Conservation (phyloP, 257 asterid species). For the Nicotiana obtusifolia region DNA sequence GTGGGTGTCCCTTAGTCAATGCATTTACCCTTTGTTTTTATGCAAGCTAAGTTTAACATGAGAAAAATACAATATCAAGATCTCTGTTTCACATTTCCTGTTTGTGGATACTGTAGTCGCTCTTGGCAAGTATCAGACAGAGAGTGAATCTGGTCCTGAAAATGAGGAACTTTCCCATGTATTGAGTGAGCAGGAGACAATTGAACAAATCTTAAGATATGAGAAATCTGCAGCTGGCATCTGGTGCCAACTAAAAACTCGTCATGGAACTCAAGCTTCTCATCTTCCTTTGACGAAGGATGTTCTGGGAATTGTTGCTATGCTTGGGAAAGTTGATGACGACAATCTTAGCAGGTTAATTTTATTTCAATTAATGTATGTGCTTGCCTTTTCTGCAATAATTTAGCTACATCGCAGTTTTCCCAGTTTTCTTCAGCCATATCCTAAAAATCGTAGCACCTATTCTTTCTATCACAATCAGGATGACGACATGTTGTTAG, state of each 20-base stretch:
- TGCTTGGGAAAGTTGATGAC: constrained; percentile 64
- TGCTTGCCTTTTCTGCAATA: background rate
- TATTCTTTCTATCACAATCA: background rate
- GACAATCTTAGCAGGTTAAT: constrained; percentile 71
- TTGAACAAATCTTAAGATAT: constrained; percentile 35
- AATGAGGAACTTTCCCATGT: constrained; percentile 23
- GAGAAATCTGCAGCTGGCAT: constrained; percentile 69
- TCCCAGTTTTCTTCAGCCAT: background rate
- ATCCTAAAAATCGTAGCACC: background rate
- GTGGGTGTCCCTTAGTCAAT: background rate
- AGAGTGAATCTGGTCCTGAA: constrained; percentile 19
- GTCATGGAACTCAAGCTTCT: constrained; percentile 39
- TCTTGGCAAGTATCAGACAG: constrained; percentile 50
- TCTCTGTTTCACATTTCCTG: background rate
- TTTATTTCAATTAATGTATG: constrained; percentile 13
- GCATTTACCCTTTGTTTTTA: background rate
- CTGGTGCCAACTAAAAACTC: constrained; percentile 35
- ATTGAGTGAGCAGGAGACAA: constrained; percentile 39
- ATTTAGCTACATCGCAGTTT: background rate
- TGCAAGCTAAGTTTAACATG: background rate
- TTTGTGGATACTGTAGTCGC: constrained; percentile 31
- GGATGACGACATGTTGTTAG: background rate
- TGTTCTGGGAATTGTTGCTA: constrained; percentile 67
- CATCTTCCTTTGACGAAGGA: constrained; percentile 42
- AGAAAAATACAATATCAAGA: background rate